Evolutionary conservation across 2,329 filamentous ascomycete genomes (phyloP).

Genomic region (Penicillium palitans): DNA sequence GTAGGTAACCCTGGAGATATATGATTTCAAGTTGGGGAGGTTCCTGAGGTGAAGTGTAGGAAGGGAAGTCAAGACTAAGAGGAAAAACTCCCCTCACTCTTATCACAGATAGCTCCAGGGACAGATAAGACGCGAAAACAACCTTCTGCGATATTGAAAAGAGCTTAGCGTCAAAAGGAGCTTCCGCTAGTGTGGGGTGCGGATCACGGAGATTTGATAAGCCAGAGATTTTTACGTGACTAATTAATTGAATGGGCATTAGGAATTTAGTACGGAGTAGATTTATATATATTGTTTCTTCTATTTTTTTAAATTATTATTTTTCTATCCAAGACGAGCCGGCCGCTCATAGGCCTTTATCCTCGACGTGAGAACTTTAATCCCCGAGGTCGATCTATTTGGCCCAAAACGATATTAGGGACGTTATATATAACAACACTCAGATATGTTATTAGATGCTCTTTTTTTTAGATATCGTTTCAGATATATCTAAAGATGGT

Average conservation of each 20-base stretch:
- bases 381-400: too few relatives aligned
- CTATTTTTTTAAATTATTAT: too few relatives aligned
- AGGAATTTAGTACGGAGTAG: not conserved
- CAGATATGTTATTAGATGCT: too few relatives aligned
- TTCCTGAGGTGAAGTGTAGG: not conserved
- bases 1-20: not conserved
- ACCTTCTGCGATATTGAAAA: slow-evolving; percentile 4
- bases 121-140: slow-evolving; percentile 9
- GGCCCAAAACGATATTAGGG: too few relatives aligned
- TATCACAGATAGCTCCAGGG: slow-evolving; percentile 11
- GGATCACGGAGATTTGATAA: slow-evolving; percentile 13
- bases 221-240: not conserved
- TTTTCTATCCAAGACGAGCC: too few relatives aligned
- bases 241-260: slow-evolving; percentile 7
- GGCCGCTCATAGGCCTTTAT: too few relatives aligned
- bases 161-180: slow-evolving; percentile 10
- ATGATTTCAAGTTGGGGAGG: not conserved
- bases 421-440: too few relatives aligned
- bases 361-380: too few relatives aligned
- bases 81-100: slow-evolving; percentile 4
- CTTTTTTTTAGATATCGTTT: too few relatives aligned
- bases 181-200: slow-evolving; percentile 9
- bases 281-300: too few relatives aligned
- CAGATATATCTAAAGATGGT: too few relatives aligned
- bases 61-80: not conserved